These are phyloP conservation scores for Vitis hybrid DNA, from an alignment of 177 flowering plant genomes.

Conservation along the genomic window DNA sequence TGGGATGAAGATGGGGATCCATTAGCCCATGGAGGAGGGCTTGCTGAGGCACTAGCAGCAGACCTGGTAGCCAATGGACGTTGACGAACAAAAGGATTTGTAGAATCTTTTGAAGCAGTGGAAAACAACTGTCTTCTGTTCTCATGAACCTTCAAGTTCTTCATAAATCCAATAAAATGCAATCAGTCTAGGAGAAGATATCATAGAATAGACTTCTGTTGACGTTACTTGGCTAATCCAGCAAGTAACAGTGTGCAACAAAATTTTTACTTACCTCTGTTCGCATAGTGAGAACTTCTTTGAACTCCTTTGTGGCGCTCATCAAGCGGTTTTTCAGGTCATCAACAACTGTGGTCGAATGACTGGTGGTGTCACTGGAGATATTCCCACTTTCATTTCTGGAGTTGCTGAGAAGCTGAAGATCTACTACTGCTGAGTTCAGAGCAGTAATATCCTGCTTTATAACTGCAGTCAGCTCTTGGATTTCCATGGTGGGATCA, in stretches of 20 bases:
- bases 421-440: conserved; percentile 88
- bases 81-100: conserved; percentile 92
- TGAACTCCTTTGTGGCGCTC: conserved; percentile 94
- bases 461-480: conserved; percentile 88
- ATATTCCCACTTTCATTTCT: conserved; percentile 73
- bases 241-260: background rate
- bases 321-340: conserved; percentile 85
- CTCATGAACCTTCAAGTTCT: conserved; percentile 96
- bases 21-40: conserved; percentile 90
- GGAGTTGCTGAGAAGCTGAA: conserved; percentile 78
- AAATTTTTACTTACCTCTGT: conserved; percentile 70
- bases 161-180: conserved; percentile 14
- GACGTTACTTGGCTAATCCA: background rate
- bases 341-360: conserved; percentile 95
- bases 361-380: conserved; percentile 82
- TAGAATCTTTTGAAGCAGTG: conserved; percentile 62
- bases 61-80: conserved; percentile 78
- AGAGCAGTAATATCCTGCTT: conserved; percentile 96
- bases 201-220: background rate
- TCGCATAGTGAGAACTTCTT: conserved; percentile 93
- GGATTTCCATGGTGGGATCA: conserved; percentile 93
- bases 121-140: conserved; percentile 89
- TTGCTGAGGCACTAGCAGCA: conserved; percentile 42
- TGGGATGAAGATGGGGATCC: conserved; percentile 60
- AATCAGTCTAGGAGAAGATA: background rate